phyloP scores from a whole-genome alignment of 83 land plant genomes.

The Thuja plicata region DNA sequence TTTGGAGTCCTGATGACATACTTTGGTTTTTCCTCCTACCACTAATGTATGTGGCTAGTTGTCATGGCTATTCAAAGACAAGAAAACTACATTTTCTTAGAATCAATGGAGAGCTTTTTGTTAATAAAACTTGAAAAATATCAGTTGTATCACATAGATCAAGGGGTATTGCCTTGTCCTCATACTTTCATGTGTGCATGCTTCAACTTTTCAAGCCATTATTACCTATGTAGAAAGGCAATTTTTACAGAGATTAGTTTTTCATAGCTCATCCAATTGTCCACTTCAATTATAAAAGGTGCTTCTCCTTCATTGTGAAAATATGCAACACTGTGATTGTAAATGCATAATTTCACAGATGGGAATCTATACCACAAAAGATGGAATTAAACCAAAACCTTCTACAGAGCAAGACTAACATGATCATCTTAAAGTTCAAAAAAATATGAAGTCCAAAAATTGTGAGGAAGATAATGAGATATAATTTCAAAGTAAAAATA shows the following conservation, averaged over 20 bases:
- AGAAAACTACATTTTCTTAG: neutral
- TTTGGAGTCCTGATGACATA: neutral
- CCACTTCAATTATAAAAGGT: neutral
- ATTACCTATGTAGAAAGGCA: neutral
- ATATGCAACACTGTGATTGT: neutral
- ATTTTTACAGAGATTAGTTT: neutral
- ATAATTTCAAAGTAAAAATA: too few relatives aligned
- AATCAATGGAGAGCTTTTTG: neutral
- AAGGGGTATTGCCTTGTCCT: neutral
- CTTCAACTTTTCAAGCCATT: neutral
- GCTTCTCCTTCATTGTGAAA: neutral
- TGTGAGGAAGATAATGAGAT: too few relatives aligned
- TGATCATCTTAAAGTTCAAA: neutral
- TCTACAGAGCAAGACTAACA: neutral
- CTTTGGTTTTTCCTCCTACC: neutral
- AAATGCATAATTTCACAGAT: neutral
- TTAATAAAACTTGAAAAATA: neutral
- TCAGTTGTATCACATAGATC: neutral
- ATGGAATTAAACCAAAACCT: neutral
- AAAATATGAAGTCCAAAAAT: neutral
- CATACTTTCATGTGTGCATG: neutral
- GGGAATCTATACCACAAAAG: neutral
- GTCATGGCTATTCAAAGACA: neutral
- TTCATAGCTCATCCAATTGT: neutral
- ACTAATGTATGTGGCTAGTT: neutral